Evolutionary conservation across 148 eudicot genomes (phyloP).

Genomic region (Amaranthus cruentus): DNA sequence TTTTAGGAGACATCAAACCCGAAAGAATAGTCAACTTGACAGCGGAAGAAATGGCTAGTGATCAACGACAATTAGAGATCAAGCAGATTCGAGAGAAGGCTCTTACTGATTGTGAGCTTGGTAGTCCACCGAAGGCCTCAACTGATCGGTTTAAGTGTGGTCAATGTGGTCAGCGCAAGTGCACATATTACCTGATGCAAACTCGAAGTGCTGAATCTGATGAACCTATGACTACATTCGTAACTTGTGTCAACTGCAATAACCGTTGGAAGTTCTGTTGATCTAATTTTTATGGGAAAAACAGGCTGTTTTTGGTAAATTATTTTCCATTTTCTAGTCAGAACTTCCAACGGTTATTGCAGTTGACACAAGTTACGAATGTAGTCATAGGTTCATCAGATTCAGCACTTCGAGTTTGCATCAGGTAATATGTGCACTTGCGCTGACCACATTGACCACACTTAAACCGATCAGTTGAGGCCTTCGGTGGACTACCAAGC

Average conservation of each 20-base stretch:
- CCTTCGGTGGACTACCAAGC: slow-evolving; percentile 50
- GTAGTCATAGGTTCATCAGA: slow-evolving; percentile 72
- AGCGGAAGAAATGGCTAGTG: slow-evolving; percentile 66
- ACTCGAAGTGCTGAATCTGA: slow-evolving; percentile 55
- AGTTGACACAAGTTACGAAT: slow-evolving; percentile 67
- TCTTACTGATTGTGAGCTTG: slow-evolving; percentile 60
- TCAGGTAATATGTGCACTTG: slow-evolving; percentile 54
- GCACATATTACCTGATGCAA: slow-evolving; percentile 63
- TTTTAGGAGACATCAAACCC: slow-evolving; percentile 44
- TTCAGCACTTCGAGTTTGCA: slow-evolving; percentile 65
- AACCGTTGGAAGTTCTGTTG: slow-evolving; percentile 46
- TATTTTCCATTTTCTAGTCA: too few relatives aligned
- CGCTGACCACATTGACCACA: slow-evolving; percentile 62
- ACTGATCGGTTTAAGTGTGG: slow-evolving; percentile 66
- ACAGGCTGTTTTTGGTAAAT: neutral
- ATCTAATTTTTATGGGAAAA: neutral
- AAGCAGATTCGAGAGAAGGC: slow-evolving; percentile 51
- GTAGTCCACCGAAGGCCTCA: slow-evolving; percentile 49
- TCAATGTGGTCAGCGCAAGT: slow-evolving; percentile 52
- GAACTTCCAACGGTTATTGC: slow-evolving; percentile 55
- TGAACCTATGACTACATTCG: slow-evolving; percentile 76
- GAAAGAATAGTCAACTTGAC: slow-evolving; percentile 38
- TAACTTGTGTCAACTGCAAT: slow-evolving; percentile 70
- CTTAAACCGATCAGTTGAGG: slow-evolving; percentile 59
- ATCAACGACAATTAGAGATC: slow-evolving; percentile 46